Conservation (phyloP, 202 grass and related monocot species). For the Zizania palustris region DNA sequence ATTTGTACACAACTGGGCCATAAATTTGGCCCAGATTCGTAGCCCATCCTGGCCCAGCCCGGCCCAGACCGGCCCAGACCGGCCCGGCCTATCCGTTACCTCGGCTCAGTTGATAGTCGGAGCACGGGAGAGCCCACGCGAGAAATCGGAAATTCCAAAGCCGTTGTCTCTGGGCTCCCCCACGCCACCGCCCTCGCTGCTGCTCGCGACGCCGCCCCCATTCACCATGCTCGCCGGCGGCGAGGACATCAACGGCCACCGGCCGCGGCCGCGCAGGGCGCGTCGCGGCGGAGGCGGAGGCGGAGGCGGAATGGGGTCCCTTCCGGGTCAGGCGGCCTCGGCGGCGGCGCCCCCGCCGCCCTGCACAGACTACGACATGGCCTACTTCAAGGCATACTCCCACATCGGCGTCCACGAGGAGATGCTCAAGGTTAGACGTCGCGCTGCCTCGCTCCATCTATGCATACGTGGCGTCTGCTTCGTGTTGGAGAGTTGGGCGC, state of each 20-base stretch:
- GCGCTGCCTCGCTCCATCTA: not conserved
- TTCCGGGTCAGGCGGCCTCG: not conserved
- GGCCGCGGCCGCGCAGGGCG: conserved; percentile 51
- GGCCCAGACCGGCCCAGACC: too few species aligned
- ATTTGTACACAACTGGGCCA: not conserved
- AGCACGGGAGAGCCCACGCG: not conserved
- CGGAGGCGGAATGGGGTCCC: conserved; percentile 1
- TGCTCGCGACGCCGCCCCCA: conserved; percentile 14
- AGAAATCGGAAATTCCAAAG: conserved; percentile 12
- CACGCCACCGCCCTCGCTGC: conserved; percentile 17
- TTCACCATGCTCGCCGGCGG: conserved; percentile 44
- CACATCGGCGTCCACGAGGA: conserved; percentile 93
- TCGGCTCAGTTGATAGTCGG: not conserved
- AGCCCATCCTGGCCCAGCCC: too few species aligned
- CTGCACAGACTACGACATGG: conserved; percentile 83
- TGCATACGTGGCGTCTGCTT: not conserved
- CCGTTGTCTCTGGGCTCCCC: not conserved
- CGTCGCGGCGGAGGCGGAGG: conserved; percentile 37
- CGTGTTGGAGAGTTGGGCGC: not conserved
- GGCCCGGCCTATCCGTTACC: too few species aligned
- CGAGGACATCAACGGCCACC: conserved; percentile 46
- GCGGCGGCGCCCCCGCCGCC: conserved; percentile 52
- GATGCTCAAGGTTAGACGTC: conserved; percentile 78
- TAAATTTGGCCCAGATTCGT: too few species aligned
- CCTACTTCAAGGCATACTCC: conserved; percentile 95